A percentile compares a stretch with the other conserved stretches of the same genome.
Conservation (phyloP, 495 filamentous ascomycete species). For the Chaetomium cochliodes region DNA sequence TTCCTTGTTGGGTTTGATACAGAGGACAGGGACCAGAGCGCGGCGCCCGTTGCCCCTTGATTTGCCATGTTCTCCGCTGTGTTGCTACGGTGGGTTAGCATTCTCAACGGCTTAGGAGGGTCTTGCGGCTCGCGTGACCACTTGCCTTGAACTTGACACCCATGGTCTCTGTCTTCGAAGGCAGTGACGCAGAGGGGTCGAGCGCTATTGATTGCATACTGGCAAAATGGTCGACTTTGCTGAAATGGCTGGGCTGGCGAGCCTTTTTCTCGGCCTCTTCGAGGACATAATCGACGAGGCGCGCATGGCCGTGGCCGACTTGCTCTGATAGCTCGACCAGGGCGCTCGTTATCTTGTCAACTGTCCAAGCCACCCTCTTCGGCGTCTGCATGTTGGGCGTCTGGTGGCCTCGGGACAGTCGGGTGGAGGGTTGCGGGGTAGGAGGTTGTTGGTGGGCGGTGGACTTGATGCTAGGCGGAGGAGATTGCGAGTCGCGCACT, state of each 20-base stretch:
- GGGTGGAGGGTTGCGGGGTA: constrained; percentile 17
- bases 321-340: constrained; percentile 34
- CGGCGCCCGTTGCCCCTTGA: constrained; percentile 41
- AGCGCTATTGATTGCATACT: constrained; percentile 34
- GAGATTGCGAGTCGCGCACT: constrained; percentile 23
- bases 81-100: constrained; percentile 30
- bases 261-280: constrained; percentile 43
- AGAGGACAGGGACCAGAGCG: constrained; percentile 34
- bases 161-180: constrained; percentile 28
- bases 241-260: constrained; percentile 36
- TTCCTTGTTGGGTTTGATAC: constrained; percentile 43
- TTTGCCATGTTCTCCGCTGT: constrained; percentile 36
- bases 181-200: constrained; percentile 22
- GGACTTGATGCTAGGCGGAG: constrained; percentile 9
- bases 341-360: constrained; percentile 36
- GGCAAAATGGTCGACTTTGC: constrained; percentile 42
- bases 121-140: not conserved
- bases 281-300: constrained; percentile 40
- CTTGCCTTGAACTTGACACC: constrained; percentile 45
- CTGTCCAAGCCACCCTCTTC: constrained; percentile 38
- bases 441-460: constrained; percentile 5
- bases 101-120: not conserved
- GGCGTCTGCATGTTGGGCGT: constrained; percentile 38
- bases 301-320: constrained; percentile 40
- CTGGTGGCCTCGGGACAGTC: constrained; percentile 24